Conservation (phyloP, 2,329 filamentous ascomycete genomes). For the Verticillium tricorpus region DNA sequence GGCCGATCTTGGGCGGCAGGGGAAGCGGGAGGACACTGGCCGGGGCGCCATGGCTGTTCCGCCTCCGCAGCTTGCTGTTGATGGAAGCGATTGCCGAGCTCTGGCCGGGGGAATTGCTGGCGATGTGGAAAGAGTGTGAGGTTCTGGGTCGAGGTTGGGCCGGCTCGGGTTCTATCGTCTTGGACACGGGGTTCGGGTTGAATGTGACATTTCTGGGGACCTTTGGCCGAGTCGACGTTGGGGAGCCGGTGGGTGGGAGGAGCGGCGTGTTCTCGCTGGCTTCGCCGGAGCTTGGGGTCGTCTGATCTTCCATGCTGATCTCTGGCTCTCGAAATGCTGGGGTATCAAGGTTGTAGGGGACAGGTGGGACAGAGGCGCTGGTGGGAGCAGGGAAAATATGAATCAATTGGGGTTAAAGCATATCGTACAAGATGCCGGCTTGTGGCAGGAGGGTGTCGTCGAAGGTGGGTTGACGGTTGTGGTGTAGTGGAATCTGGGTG, state of each 20-base stretch:
- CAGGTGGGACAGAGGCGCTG: not conserved
- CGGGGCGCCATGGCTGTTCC: conserved; percentile 70
- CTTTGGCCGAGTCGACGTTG: conserved; percentile 26
- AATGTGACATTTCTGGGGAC: conserved; percentile 68
- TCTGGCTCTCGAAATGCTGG: not conserved
- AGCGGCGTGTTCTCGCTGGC: conserved; percentile 30
- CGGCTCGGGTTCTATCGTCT: conserved; percentile 51
- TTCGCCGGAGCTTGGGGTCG: conserved; percentile 6
- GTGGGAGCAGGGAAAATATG: not conserved
- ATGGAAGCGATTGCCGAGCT: conserved; percentile 64
- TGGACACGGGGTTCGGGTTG: conserved; percentile 64
- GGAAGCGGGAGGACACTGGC: conserved; percentile 30
- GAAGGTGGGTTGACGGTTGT: not conserved
- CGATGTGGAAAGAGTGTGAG: conserved; percentile 23
- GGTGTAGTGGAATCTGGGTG: not conserved
- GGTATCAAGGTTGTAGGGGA: not conserved
- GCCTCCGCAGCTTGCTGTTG: conserved; percentile 81
- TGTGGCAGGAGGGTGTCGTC: not conserved
- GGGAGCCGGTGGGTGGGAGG: conserved; percentile 23
- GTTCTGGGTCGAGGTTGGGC: conserved; percentile 19
- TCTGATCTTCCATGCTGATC: conserved; percentile 13
- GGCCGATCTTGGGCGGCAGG: conserved; percentile 68
- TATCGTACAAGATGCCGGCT: not conserved
- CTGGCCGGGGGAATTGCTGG: conserved; percentile 26
- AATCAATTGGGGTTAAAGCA: conserved; percentile 1